Evolutionary conservation across 306 rosid genomes (phyloP).

Genomic region (Sicyos edulis): DNA sequence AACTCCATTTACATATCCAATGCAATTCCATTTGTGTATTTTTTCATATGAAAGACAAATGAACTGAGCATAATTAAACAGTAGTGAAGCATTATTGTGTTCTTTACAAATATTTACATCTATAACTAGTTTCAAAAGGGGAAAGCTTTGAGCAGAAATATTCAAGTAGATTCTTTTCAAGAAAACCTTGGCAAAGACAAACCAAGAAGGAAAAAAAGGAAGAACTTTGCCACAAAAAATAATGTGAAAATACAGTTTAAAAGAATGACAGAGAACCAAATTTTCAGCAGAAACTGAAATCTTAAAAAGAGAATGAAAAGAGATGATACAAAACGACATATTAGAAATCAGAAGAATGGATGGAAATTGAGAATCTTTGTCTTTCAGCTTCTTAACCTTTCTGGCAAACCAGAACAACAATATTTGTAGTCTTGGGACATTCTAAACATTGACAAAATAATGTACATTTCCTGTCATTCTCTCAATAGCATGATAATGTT

Average conservation of each 20-base stretch:
- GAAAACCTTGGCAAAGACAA: background rate
- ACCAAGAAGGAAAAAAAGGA: background rate
- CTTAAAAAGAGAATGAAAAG: too few relatives aligned
- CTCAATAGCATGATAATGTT: background rate
- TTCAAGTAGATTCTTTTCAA: too few relatives aligned
- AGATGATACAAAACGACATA: background rate
- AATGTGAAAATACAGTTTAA: background rate
- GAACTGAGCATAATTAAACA: too few relatives aligned
- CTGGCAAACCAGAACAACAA: background rate
- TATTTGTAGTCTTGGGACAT: background rate
- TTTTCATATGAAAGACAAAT: too few relatives aligned
- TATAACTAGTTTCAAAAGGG: too few relatives aligned
- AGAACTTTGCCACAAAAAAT: background rate
- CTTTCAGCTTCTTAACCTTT: conserved; percentile 1
- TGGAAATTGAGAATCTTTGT: background rate
- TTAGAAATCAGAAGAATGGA: background rate
- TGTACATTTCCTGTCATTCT: background rate
- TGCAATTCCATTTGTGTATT: too few relatives aligned
- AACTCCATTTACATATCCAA: too few relatives aligned
- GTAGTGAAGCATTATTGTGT: too few relatives aligned
- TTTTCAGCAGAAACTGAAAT: background rate
- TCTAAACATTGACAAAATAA: background rate
- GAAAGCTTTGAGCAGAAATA: too few relatives aligned
- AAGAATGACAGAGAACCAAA: background rate
- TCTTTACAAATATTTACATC: too few relatives aligned